Base-by-base conservation (phyloP, 371 early-diverging fungal species). In the Mycotypha africana region DNA sequence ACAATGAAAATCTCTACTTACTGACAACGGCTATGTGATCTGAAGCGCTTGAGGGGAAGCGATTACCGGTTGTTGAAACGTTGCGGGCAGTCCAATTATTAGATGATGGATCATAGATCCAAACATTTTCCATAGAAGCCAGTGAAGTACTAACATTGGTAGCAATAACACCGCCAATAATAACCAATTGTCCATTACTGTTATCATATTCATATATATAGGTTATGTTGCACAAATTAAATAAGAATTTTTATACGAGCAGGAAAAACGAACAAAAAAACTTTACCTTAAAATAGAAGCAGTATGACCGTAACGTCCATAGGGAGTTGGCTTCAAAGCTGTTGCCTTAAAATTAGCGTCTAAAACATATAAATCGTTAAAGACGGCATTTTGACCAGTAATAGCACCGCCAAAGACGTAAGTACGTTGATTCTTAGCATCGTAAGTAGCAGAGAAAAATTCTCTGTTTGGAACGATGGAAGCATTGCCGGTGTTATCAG, bases 11-110 rank as follows among this genome's bases (percentile, higher is more conserved):
- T 9, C 9, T 6, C 15, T 11, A 70, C 67, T 50, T 67, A 71
- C 71, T 60, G 23, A 65, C 53, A n/a, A 66, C 67, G 30, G 74
- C 67, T 46, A 38, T 57, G 22, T 58, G 70, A 22, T 56, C 50
- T 34, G 59, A 39, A 34, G 63, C 39, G 10, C 51, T 36, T 6
- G 65, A 66, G 25, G 69, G 55, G 8, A n/a, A 31, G 14, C 30
- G 23, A 6, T 48, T 43, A 15, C 25, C 20, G 10, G 38, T 14
- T 17, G 47, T 37, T 5, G 25, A 30, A 17, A 53, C 41, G 9
- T 46, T 30, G 12, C 49, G 45, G 2, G 35, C 30, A 4, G 44
- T 31, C 74, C 74, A 73, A 3, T 24, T 14, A n/a, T 49, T 38
- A 1, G 58, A 30, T 6, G 45, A 25, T 14, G 58, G 61, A 38